Conservation (phyloP, 2,329 filamentous ascomycete species). For the Aspergillus melleus region DNA sequence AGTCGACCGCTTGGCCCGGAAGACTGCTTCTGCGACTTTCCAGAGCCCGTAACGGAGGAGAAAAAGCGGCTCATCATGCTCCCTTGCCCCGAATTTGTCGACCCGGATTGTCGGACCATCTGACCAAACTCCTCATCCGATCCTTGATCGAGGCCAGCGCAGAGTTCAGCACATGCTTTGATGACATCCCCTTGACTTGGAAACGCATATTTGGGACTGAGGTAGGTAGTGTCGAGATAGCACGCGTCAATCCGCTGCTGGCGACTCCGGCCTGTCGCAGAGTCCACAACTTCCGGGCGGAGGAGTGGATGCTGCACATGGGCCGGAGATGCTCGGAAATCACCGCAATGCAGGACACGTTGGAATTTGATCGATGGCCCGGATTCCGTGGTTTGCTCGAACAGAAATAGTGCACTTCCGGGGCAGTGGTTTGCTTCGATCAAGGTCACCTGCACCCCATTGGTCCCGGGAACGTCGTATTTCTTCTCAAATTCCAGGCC, state of each 20-base stretch:
- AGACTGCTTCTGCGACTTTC: constrained; percentile 24
- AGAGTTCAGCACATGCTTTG: constrained; percentile 81
- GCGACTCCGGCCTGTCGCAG: constrained; percentile 66
- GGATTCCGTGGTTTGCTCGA: constrained; percentile 72
- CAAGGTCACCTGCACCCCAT: constrained; percentile 87
- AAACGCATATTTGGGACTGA: constrained; percentile 94
- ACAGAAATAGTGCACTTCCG: constrained; percentile 89
- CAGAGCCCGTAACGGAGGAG: constrained; percentile 43
- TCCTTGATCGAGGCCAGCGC: constrained; percentile 71
- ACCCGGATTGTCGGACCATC: constrained; percentile 59
- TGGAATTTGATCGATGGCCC: constrained; percentile 63
- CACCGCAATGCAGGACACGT: constrained; percentile 89
- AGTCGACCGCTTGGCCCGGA: constrained; percentile 62
- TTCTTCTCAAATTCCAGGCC: constrained; percentile 81
- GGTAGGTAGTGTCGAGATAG: constrained; percentile 95
- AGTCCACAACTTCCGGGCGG: constrained; percentile 70
- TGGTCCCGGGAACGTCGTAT: constrained; percentile 75
- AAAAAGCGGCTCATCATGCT: constrained; percentile 66
- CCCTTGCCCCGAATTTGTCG: constrained; percentile 48
- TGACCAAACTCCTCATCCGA: constrained; percentile 61
- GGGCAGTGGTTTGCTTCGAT: constrained; percentile 96
- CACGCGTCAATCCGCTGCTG: constrained; percentile 93
- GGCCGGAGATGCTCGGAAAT: constrained; percentile 85
- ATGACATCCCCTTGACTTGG: constrained; percentile 88
- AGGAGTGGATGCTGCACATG: constrained; percentile 82